Evolutionary conservation across 805 yeast species (phyloP).

Genomic region (Dipodascopsis uninucleata): DNA sequence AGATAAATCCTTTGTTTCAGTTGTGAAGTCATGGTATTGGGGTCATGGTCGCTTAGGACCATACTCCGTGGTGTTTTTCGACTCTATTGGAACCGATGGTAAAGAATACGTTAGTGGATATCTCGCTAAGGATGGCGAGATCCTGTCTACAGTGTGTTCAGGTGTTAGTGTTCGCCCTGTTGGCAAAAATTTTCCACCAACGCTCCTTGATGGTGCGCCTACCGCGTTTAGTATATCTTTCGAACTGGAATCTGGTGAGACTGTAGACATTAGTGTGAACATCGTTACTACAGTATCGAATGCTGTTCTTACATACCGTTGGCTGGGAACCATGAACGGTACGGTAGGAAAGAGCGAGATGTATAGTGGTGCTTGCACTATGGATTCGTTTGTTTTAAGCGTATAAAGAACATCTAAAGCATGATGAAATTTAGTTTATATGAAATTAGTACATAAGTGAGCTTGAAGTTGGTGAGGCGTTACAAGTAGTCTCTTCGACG

Average conservation of each 20-base stretch:
- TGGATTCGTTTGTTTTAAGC: too few species aligned
- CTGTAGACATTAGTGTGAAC: neutral
- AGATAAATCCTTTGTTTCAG: neutral
- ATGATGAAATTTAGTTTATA: too few species aligned
- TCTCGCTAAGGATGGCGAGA: conserved; percentile 6
- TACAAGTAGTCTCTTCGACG: too few species aligned
- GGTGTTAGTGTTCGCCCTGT: neutral
- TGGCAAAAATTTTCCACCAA: neutral
- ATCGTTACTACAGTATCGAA: too few species aligned
- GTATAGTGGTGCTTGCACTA: too few species aligned
- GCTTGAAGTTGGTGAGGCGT: too few species aligned
- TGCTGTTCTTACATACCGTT: too few species aligned
- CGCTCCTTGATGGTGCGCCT: neutral
- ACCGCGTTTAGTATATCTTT: neutral
- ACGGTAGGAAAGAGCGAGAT: too few species aligned
- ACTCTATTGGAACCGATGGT: conserved; percentile 1
- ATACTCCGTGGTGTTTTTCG: conserved; percentile 11
- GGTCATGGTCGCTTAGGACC: conserved; percentile 10
- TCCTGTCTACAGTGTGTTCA: neutral
- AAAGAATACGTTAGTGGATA: conserved; percentile 4
- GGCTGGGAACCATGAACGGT: too few species aligned
- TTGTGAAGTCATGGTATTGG: conserved; percentile 10
- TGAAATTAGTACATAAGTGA: too few species aligned
- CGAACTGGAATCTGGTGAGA: neutral
- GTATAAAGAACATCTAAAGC: too few species aligned